These are phyloP conservation scores for Ilex asprella DNA, from an alignment of 257 asterid genomes.

Conservation along the genomic window DNA sequence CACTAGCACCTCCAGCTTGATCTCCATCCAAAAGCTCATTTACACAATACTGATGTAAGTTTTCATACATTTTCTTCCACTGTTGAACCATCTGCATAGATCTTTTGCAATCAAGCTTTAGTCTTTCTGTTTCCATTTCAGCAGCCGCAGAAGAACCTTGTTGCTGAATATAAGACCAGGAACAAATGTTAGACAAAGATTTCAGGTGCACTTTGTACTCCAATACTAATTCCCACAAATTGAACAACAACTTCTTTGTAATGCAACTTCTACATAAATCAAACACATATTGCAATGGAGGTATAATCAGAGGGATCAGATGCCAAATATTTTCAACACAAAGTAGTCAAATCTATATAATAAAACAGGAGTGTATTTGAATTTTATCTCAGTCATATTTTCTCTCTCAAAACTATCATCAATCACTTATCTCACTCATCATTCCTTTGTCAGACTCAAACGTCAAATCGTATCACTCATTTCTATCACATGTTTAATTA, in stretches of 20 bases:
- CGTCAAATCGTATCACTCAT: too few species aligned
- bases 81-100: conserved; percentile 59
- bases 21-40: conserved; percentile 52
- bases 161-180: conserved; percentile 32
- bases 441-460: too few species aligned
- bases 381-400: too few species aligned
- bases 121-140: conserved; percentile 65
- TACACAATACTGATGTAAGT: conserved; percentile 60
- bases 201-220: background rate
- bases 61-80: conserved; percentile 52
- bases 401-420: too few species aligned
- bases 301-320: too few species aligned
- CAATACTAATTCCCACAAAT: background rate
- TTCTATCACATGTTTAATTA: too few species aligned
- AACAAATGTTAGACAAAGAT: background rate
- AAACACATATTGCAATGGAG: too few species aligned
- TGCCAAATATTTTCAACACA: too few species aligned
- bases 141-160: conserved; percentile 73
- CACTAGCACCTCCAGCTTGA: conserved; percentile 24
- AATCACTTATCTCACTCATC: too few species aligned
- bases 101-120: conserved; percentile 41
- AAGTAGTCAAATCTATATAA: too few species aligned
- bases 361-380: too few species aligned
- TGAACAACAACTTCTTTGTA: background rate
- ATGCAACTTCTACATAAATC: too few species aligned